phyloP scores from a whole-genome alignment of 371 early-diverging fungal genomes.

The Zychaea mexicana region DNA sequence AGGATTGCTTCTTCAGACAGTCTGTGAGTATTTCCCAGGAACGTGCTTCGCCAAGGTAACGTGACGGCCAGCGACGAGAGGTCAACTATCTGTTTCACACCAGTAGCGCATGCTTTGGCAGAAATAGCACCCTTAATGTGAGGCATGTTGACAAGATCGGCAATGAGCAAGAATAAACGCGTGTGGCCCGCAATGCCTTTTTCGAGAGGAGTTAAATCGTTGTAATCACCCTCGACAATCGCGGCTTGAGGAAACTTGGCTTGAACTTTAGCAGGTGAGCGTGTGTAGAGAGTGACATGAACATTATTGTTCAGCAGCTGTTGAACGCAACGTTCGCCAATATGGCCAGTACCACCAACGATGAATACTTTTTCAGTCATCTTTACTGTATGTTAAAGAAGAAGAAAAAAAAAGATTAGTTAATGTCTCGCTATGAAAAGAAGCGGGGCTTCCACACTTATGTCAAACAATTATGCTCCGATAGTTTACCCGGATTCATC shows the following conservation, averaged over 20 bases:
- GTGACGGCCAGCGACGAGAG: constrained; percentile 24
- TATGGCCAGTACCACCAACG: constrained; percentile 24
- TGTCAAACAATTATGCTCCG: no score
- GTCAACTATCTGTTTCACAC: constrained; percentile 36
- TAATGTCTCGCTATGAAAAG: no score
- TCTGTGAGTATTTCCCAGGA: constrained; percentile 25
- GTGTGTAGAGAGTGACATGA: constrained; percentile 13
- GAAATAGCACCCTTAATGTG: constrained; percentile 6
- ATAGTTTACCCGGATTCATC: no score
- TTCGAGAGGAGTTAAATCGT: constrained; percentile 18
- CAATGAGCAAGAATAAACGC: constrained; percentile 27
- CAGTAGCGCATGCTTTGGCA: constrained; percentile 27
- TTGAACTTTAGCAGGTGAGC: constrained; percentile 16
- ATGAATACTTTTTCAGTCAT: constrained; percentile 15
- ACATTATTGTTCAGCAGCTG: constrained; percentile 16
- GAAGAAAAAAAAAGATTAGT: neutral
- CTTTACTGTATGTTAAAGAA: neutral
- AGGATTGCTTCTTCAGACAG: constrained; percentile 26
- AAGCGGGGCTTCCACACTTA: no score
- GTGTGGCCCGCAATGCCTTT: constrained; percentile 28
- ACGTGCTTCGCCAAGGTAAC: constrained; percentile 22
- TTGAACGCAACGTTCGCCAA: constrained; percentile 12
- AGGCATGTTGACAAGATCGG: neutral
- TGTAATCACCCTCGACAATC: constrained; percentile 33
- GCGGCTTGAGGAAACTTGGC: constrained; percentile 8